Conservation (phyloP, 177 flowering plant genomes). For the Vitis hybrid region DNA sequence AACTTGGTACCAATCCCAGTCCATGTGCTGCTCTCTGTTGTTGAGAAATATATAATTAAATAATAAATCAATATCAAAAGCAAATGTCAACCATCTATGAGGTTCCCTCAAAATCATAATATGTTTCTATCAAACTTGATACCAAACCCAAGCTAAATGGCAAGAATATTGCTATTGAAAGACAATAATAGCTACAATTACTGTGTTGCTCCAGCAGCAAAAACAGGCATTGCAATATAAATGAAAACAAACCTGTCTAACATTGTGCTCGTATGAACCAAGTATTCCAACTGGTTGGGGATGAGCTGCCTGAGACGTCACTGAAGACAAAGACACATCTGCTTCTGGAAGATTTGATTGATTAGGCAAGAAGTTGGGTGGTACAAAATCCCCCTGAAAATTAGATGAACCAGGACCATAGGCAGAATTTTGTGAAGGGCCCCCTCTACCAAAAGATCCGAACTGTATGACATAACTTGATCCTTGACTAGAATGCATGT, state of each 20-base stretch:
- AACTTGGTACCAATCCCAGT: constrained; percentile 18
- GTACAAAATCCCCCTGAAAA: no score
- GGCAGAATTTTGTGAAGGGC: constrained; percentile 15
- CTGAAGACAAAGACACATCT: no score
- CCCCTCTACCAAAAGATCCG: constrained; percentile 25
- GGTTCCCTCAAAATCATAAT: no score
- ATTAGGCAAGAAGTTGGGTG: no score
- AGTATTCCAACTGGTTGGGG: constrained; percentile 34
- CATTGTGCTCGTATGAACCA: constrained; percentile 31
- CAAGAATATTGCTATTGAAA: background rate
- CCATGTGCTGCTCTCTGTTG: constrained; percentile 24
- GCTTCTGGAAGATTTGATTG: no score
- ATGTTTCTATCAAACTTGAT: no score
- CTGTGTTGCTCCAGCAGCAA: background rate
- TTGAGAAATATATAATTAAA: constrained; percentile 14
- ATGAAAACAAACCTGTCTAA: constrained; percentile 23
- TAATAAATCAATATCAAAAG: background rate
- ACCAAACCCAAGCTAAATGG: no score
- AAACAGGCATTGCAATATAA: background rate
- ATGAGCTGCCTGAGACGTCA: constrained; percentile 20
- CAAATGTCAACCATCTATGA: background rate
- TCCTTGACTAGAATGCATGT: constrained; percentile 25
- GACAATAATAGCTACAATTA: background rate
- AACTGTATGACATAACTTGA: constrained; percentile 25
- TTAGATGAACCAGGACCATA: constrained; percentile 5